These are phyloP conservation scores for Parafenestella ontariensis DNA, from an alignment of 2,329 filamentous ascomycete genomes.

Conservation along the genomic window DNA sequence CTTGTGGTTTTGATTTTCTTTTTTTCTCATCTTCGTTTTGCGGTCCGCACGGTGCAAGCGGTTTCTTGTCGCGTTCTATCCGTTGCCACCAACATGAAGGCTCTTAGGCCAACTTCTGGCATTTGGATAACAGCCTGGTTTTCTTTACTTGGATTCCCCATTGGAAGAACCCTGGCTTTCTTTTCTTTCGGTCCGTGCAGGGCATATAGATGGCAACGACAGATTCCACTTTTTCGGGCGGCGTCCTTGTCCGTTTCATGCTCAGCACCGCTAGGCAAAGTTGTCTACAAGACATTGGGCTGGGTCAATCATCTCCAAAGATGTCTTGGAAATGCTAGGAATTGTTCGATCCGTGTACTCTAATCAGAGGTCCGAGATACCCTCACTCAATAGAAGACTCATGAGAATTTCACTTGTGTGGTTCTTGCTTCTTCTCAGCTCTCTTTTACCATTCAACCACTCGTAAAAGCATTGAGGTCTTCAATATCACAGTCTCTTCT, in stretches of 20 bases:
- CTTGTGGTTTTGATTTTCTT: conserved; percentile 17
- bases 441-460: neutral
- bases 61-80: neutral
- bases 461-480: too few species aligned
- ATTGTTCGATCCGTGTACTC: neutral
- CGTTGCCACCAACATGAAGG: neutral
- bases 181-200: conserved; percentile 6
- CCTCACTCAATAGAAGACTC: conserved; percentile 1
- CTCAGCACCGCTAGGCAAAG: neutral
- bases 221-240: conserved; percentile 2
- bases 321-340: neutral
- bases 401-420: neutral
- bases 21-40: conserved; percentile 1
- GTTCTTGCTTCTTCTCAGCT: neutral
- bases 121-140: neutral
- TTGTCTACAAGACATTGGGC: neutral
- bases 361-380: neutral
- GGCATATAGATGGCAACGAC: conserved; percentile 14
- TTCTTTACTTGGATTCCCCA: neutral
- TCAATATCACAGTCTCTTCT: neutral
- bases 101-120: neutral
- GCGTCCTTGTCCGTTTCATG: neutral
- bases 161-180: neutral
- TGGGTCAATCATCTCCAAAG: neutral
- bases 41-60: neutral